Conservation (phyloP, 805 yeast genomes). For the Lachancea cidri region DNA sequence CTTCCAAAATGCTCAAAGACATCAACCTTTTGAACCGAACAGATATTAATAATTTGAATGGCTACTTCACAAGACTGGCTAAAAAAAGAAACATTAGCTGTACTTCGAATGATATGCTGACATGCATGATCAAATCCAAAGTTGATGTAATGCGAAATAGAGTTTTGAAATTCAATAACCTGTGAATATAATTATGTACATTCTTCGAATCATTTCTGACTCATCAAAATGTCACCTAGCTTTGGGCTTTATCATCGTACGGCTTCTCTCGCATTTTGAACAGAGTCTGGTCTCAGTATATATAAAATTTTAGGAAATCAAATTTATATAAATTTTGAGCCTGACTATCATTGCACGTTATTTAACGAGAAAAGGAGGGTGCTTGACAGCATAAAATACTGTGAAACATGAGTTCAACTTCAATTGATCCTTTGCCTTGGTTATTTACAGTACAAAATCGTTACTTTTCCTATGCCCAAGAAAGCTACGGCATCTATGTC, state of each 20-base stretch:
- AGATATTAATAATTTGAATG: slow-evolving; percentile 65
- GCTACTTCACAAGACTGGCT: slow-evolving; percentile 54
- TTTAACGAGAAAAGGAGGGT: no score
- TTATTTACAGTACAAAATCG: no score
- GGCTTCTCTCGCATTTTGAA: no score
- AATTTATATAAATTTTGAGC: no score
- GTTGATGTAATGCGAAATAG: slow-evolving; percentile 14
- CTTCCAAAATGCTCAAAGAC: slow-evolving; percentile 31
- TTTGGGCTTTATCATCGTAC: not conserved
- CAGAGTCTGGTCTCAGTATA: no score
- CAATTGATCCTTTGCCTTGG: no score
- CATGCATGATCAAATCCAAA: slow-evolving; percentile 40
- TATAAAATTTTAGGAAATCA: no score
- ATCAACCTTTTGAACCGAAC: slow-evolving; percentile 37
- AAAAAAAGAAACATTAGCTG: slow-evolving; percentile 36
- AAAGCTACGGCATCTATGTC: no score
- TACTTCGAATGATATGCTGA: slow-evolving; percentile 44
- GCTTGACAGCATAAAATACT: no score
- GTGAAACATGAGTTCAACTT: no score
- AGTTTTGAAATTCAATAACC: slow-evolving; percentile 18
- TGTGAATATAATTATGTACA: slow-evolving; percentile 11
- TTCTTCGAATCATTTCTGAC: not conserved
- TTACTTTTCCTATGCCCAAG: no score
- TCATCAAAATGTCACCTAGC: slow-evolving; percentile 2
- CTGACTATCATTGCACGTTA: no score